Percentiles rank a stretch among this genome's conserved stretches.
phyloP scores from a whole-genome alignment of 1,284 basidiomycete genomes.

The Puccinia polysora region DNA sequence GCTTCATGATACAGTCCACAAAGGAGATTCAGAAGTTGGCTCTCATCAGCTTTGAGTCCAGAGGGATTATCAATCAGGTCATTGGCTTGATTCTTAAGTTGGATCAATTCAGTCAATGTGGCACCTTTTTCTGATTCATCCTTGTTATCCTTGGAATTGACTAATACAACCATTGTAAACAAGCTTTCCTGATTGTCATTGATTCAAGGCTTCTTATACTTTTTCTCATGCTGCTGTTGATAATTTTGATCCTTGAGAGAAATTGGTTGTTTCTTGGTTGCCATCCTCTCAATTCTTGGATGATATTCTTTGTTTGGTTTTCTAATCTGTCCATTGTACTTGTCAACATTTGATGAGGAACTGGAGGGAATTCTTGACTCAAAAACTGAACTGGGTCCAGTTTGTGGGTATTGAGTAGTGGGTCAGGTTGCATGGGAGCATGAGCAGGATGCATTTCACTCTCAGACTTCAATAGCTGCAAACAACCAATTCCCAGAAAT shows the following conservation, averaged over 20 bases:
- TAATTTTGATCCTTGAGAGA: conserved; percentile 15
- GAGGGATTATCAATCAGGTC: conserved; percentile 20
- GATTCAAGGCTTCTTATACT: conserved; percentile 3
- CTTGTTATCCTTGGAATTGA: neutral
- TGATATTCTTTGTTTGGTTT: too few species aligned
- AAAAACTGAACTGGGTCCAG: too few species aligned
- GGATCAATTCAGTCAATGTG: conserved; percentile 2
- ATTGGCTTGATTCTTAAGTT: conserved; percentile 16
- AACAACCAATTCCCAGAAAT: too few species aligned
- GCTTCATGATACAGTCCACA: conserved; percentile 18
- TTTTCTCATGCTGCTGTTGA: conserved; percentile 4
- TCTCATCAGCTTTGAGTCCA: conserved; percentile 2
- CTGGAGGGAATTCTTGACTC: too few species aligned
- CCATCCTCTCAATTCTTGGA: too few species aligned
- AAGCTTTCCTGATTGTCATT: neutral
- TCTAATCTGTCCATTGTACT: too few species aligned
- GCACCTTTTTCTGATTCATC: neutral
- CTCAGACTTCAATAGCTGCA: too few species aligned
- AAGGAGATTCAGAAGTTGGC: conserved; percentile 20
- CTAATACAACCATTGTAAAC: conserved; percentile 6
- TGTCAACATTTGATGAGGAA: too few species aligned
- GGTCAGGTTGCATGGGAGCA: too few species aligned
- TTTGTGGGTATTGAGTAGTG: too few species aligned
- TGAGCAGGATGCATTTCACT: too few species aligned
- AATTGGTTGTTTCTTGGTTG: conserved; percentile 18